Evolutionary conservation across 1,284 basidiomycete genomes (phyloP), one percentile per base, ranked within the genome.

Genomic region (Cutaneotrichosporon mucoides): DNA sequence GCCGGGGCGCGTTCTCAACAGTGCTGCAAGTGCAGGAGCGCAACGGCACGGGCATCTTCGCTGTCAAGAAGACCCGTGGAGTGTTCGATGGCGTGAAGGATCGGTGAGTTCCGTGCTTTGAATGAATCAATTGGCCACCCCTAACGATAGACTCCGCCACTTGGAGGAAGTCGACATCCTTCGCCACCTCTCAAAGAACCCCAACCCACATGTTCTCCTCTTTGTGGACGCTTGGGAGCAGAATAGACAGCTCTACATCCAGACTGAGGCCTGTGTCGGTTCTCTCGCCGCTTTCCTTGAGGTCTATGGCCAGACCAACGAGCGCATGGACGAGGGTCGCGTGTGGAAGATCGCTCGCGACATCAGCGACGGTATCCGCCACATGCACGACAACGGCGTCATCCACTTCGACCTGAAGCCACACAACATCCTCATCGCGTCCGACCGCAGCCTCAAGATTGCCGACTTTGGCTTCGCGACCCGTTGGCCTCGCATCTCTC

Each of bases 381-480:
- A 94, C 79, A 90, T 99, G 63, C 96, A 99, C 77, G 83, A 85
- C 59, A 84, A 86, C 56, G 88, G 88, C 55, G 87, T 98, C 53
- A 89, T 99, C 56, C 96, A 99, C 79, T 85, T 99, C 57, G 96
- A 99, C 79, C 82, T 99, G 68, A 99, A 99, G 81, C 96, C 96
- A 11, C 94, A 91, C 58, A 99, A 99, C 74, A 88, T 99, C 57
- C 92, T 99, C 73, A 84, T 99, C 67, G 93, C 92, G 3, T 83
- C 84, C 33, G 85, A 88, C 60, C 95, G 95, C 6, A 86, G 89
- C 35, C 88, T 99, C 79, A 96, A 94, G 82, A 94, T 99, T 73
- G 93, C 93, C 12, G 96, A 99, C 78, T 99, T 99, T 82, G 96
- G 96, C n/a, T 88, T 97, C 83, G 93, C 93, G 6, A 88, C 89